phyloP scores from a whole-genome alignment of 2,329 filamentous ascomycete species.

The Pseudopithomyces maydicus region DNA sequence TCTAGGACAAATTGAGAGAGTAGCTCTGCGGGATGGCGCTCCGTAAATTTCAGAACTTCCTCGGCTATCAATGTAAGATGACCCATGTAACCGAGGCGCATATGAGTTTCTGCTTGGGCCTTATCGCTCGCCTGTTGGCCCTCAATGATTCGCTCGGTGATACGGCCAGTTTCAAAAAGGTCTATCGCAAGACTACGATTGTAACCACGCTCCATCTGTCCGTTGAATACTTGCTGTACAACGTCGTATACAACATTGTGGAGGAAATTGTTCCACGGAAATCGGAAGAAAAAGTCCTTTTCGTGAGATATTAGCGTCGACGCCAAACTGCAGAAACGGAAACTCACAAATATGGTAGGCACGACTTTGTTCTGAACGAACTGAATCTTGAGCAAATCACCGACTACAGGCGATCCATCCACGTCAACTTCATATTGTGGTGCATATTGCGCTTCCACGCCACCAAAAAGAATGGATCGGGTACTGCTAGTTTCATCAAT shows the following conservation, averaged over 20 bases:
- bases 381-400: constrained; percentile 92
- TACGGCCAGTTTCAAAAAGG: constrained; percentile 86
- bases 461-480: constrained; percentile 42
- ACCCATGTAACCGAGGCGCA: constrained; percentile 97
- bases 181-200: constrained; percentile 90
- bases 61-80: constrained; percentile 96
- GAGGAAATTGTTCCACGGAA: constrained; percentile 99
- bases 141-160: constrained; percentile 89
- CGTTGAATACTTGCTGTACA: constrained; percentile 98
- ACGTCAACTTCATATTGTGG: constrained; percentile 61
- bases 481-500: constrained; percentile 43
- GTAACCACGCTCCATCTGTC: constrained; percentile 93
- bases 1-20: constrained; percentile 84
- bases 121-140: constrained; percentile 87
- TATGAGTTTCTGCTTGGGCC: constrained; percentile 80
- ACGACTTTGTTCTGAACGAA: constrained; percentile 95
- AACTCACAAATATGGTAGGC: constrained; percentile 86
- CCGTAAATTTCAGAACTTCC: constrained; percentile 98
- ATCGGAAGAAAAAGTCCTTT: constrained; percentile 98
- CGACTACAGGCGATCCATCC: constrained; percentile 79
- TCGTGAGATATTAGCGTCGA: neutral
- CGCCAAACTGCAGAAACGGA: neutral
- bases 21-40: constrained; percentile 86
- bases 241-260: constrained; percentile 99
- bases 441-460: constrained; percentile 31